Conservation (phyloP, 192 early-diverging fungal species). For the Pilaira anomala region DNA sequence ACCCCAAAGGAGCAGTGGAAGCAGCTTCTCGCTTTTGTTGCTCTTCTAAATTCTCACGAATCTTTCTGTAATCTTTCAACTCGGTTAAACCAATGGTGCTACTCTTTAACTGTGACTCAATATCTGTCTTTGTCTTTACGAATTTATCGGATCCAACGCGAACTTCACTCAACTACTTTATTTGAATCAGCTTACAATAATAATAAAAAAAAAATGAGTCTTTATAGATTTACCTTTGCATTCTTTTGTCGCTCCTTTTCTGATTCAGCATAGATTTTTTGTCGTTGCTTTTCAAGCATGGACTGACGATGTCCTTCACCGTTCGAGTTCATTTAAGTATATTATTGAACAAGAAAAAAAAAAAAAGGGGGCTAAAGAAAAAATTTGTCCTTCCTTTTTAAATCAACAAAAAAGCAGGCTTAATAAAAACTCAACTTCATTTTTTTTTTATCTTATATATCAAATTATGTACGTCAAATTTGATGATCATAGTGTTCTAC, state of each 20-base stretch:
- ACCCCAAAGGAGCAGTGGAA: conserved; percentile 49
- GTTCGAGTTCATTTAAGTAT: conserved; percentile 27
- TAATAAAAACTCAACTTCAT: too few relatives aligned
- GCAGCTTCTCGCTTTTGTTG: conserved; percentile 72
- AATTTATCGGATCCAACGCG: conserved; percentile 73
- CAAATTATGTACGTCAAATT: too few relatives aligned
- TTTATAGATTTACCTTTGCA: conserved; percentile 42
- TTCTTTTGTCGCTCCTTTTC: conserved; percentile 73
- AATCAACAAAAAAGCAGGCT: too few relatives aligned
- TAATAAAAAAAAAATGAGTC: background rate
- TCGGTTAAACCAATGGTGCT: conserved; percentile 87
- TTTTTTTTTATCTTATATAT: too few relatives aligned
- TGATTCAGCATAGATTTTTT: conserved; percentile 65
- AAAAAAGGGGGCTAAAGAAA: background rate
- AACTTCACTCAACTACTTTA: conserved; percentile 69
- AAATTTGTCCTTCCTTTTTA: conserved; percentile 4
- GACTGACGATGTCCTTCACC: conserved; percentile 57
- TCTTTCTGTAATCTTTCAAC: conserved; percentile 87
- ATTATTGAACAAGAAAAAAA: background rate
- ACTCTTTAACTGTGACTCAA: conserved; percentile 83
- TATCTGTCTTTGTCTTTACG: conserved; percentile 67
- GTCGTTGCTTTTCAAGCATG: conserved; percentile 68
- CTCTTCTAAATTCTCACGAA: conserved; percentile 78
- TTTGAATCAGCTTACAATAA: background rate
- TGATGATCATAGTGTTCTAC: too few relatives aligned